Base-by-base conservation (phyloP, 2,329 filamentous ascomycete species). In the Xylariaceae sp. region DNA sequence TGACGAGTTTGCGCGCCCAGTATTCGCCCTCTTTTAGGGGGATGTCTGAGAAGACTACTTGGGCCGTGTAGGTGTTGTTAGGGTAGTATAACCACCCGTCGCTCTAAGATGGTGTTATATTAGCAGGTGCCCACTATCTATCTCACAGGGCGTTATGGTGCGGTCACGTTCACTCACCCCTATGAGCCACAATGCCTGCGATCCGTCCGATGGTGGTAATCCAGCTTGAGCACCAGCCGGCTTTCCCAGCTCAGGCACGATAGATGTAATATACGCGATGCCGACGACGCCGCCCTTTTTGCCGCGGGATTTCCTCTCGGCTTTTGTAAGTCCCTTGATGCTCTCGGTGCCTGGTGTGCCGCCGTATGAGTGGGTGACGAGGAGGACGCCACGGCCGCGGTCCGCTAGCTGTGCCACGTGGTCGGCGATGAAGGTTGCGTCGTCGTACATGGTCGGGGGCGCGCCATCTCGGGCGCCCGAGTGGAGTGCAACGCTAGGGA, bases 211-310 rank as follows among this genome's bases (percentile, higher is more conserved):
- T 10, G 48, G 11, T 5, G 38, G n/a, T n/a, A 33, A 9, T n/a
- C 45, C 1, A 60, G 39, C 47, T 46, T 1, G 48, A 5, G 2
- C 63, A 48, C 13, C 63, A 55, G n/a, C n/a, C n/a, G n/a, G n/a
- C 6, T 54, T 48, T 11, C 66, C 68, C 1, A 64, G 49, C 11
- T 60, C 48, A 1, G 59, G 54, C 2, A 68, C 47, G 13, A 68
- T 31, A 12, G 59, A 59, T 1, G 66, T 63, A 54, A 62, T 62
- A 48, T 72, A 73, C 6, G 59, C 69, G 17, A 64, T 54, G 50
- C 60, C 63, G 2, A 69, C 55, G 2, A 76, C 57, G 1, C 71
- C 72, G 1, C 73, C 74, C 46, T 64, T 67, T 51, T 70, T 66
- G 0, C 71, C 71, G 12, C 60, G 50, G n/a, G 57, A 54, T 42